Percentiles rank a stretch among this genome's conserved stretches.
Evolutionary conservation across 2,329 filamentous ascomycete species (phyloP).

Genomic region (Fusarium praegraminearum): DNA sequence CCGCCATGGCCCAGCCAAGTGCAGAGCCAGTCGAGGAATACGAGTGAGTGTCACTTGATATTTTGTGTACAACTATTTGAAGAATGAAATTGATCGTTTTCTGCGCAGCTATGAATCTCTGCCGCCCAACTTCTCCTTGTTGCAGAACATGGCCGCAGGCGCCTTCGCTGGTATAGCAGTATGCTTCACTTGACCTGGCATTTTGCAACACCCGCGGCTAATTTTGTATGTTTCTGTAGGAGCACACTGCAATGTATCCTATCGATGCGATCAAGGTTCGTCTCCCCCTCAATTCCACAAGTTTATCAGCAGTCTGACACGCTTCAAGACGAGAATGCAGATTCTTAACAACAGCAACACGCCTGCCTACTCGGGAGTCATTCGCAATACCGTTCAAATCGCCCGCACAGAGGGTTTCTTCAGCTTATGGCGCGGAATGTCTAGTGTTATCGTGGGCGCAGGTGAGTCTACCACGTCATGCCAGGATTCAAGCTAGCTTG

Average conservation of each 20-base stretch:
- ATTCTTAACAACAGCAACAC: slow-evolving; percentile 86
- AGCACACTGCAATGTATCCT: slow-evolving; percentile 99
- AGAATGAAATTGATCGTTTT: slow-evolving; percentile 15
- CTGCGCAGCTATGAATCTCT: slow-evolving; percentile 85
- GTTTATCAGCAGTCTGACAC: slow-evolving; percentile 35
- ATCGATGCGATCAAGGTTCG: slow-evolving; percentile 96
- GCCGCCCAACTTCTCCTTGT: slow-evolving; percentile 91
- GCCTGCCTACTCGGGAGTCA: slow-evolving; percentile 87
- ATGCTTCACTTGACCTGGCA: slow-evolving; percentile 53
- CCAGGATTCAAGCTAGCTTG: slow-evolving; percentile 39
- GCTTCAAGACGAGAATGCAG: slow-evolving; percentile 91
- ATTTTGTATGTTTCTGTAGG: slow-evolving; percentile 64
- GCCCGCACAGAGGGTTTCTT: slow-evolving; percentile 88
- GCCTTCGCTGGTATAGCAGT: slow-evolving; percentile 97
- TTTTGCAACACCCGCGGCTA: slow-evolving; percentile 11
- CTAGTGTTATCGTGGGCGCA: slow-evolving; percentile 94
- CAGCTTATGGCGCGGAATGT: slow-evolving; percentile 95
- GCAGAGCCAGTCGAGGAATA: slow-evolving; percentile 74
- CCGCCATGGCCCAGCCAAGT: slow-evolving; percentile 76
- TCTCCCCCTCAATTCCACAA: neutral
- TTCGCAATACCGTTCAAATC: slow-evolving; percentile 93
- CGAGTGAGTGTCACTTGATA: slow-evolving; percentile 62
- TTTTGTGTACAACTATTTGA: neutral
- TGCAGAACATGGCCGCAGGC: slow-evolving; percentile 95
- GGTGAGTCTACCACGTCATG: slow-evolving; percentile 66